Evolutionary conservation across 83 land plant genomes (phyloP).

Genomic region (Picea engelmannii): DNA sequence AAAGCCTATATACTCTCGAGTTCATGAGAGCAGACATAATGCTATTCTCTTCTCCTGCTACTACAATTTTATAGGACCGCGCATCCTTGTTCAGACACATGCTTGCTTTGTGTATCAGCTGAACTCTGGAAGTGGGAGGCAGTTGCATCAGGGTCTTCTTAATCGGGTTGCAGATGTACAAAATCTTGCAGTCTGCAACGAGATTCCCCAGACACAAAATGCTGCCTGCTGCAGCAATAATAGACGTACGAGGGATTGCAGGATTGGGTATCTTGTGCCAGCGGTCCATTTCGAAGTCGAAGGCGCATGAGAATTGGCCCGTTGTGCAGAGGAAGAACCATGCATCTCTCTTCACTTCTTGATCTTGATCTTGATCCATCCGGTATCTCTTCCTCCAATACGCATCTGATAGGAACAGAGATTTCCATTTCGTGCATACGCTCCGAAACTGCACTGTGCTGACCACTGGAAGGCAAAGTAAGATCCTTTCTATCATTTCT

Average conservation of each 20-base stretch:
- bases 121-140: slow-evolving; percentile 25
- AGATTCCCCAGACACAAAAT: slow-evolving; percentile 30
- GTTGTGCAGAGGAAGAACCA: slow-evolving; percentile 38
- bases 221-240: slow-evolving; percentile 22
- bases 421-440: slow-evolving; percentile 27
- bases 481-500: slow-evolving; percentile 19
- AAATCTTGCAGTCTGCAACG: slow-evolving; percentile 28
- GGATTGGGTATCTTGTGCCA: slow-evolving; percentile 21
- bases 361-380: neutral
- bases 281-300: slow-evolving; percentile 6
- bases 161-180: slow-evolving; percentile 28
- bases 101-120: slow-evolving; percentile 34
- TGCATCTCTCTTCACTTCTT: neutral
- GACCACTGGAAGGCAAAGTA: slow-evolving; percentile 17
- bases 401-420: slow-evolving; percentile 15
- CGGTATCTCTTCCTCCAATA: neutral
- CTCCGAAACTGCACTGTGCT: slow-evolving; percentile 12
- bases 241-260: slow-evolving; percentile 16
- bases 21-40: neutral
- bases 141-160: slow-evolving; percentile 10
- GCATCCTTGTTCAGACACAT: slow-evolving; percentile 6
- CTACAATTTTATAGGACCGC: slow-evolving; percentile 19
- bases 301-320: slow-evolving; percentile 23
- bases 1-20: slow-evolving; percentile 15
- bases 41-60: slow-evolving; percentile 28